These are phyloP conservation scores for Phialophora verrucosa DNA, from an alignment of 2,329 filamentous ascomycete species.

Conservation along the genomic window DNA sequence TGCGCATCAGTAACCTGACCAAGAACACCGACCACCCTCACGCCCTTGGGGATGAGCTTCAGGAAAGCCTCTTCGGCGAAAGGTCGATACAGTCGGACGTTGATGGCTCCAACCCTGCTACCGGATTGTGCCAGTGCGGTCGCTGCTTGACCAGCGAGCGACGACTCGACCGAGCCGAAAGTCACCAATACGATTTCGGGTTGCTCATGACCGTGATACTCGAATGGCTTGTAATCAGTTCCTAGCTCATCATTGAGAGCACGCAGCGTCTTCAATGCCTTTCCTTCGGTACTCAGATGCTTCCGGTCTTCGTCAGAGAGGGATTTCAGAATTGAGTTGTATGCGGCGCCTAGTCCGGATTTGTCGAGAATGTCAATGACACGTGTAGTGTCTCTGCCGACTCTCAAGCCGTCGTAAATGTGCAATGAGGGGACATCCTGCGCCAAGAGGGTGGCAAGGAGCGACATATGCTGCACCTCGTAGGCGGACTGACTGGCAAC, in stretches of 20 bases:
- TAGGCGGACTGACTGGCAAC: constrained; percentile 85
- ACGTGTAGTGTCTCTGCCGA: constrained; percentile 80
- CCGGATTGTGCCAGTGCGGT: constrained; percentile 73
- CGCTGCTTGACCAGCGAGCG: constrained; percentile 81
- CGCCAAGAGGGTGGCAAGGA: constrained; percentile 83
- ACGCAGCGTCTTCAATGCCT: constrained; percentile 71
- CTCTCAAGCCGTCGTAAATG: constrained; percentile 83
- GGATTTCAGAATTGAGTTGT: constrained; percentile 68
- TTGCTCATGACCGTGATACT: constrained; percentile 84
- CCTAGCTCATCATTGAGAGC: constrained; percentile 89
- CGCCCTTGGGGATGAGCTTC: constrained; percentile 74
- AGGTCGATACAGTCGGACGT: constrained; percentile 90
- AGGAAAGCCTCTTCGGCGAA: constrained; percentile 96
- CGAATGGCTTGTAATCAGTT: constrained; percentile 89
- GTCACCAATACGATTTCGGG: constrained; percentile 86
- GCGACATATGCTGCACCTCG: constrained; percentile 92
- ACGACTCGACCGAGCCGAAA: constrained; percentile 90
- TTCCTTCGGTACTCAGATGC: constrained; percentile 72
- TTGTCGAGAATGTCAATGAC: constrained; percentile 82
- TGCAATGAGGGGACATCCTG: constrained; percentile 81
- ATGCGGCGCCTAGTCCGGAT: constrained; percentile 70
- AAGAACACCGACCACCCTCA: constrained; percentile 78
- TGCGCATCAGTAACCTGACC: constrained; percentile 81
- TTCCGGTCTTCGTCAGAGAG: constrained; percentile 69
- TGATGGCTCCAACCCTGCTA: constrained; percentile 82